phyloP scores from a whole-genome alignment of 208 protist species.

The Leishmania gerbilli region DNA sequence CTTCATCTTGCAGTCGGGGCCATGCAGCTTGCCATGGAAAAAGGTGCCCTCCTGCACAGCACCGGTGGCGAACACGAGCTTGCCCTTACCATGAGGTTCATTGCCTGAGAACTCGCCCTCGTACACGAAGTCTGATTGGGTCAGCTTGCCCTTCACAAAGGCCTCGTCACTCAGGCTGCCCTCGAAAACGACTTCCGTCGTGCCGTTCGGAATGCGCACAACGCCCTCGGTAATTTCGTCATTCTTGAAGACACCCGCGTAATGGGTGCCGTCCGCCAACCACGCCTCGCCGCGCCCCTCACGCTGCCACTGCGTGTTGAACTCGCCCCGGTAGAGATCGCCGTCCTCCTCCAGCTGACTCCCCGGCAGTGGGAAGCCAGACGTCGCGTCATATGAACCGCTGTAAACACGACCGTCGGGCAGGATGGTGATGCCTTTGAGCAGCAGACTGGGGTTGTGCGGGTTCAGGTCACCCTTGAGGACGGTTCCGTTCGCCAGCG shows the following conservation, averaged over 20 bases:
- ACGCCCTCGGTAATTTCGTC: constrained; percentile 87
- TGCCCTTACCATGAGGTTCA: constrained; percentile 82
- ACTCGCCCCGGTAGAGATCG: constrained; percentile 84
- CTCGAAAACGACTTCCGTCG: constrained; percentile 79
- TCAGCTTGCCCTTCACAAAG: constrained; percentile 82
- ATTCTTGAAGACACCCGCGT: constrained; percentile 71
- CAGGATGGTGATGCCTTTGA: constrained; percentile 65
- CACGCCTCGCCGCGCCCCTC: constrained; percentile 84
- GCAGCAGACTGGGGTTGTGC: constrained; percentile 36
- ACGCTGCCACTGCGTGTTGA: constrained; percentile 87
- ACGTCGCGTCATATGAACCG: constrained; percentile 61
- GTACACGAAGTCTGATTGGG: constrained; percentile 85
- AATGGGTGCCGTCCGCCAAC: constrained; percentile 86
- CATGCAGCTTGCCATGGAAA: constrained; percentile 87
- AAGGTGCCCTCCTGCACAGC: constrained; percentile 89
- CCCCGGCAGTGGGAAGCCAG: constrained; percentile 71
- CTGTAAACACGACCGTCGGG: constrained; percentile 83
- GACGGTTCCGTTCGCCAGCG: constrained; percentile 69
- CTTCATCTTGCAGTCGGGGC: constrained; percentile 84
- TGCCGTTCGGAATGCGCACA: constrained; percentile 88
- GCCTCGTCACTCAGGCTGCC: constrained; percentile 79
- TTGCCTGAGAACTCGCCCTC: constrained; percentile 84
- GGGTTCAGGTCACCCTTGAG: constrained; percentile 78
- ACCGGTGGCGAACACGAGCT: constrained; percentile 75
- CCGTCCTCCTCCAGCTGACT: constrained; percentile 90